Evolutionary conservation across 768 basidiomycete genomes (phyloP).

Genomic region (Lactarius tabidus): DNA sequence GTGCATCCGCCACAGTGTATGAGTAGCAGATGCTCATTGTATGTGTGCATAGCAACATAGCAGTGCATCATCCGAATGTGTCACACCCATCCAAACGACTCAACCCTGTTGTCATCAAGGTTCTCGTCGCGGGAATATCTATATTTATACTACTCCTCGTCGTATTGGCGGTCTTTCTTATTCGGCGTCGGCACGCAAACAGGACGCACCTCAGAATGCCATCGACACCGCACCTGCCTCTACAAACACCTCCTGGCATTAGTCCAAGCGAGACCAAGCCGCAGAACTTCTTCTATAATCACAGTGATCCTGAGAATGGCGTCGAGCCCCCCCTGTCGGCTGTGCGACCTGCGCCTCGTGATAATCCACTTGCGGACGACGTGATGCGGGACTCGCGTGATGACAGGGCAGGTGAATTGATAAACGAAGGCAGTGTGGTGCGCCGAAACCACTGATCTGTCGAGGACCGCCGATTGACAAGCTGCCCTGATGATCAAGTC

Average conservation of each 20-base stretch:
- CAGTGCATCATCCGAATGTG: neutral
- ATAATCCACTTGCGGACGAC: neutral
- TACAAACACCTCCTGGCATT: conserved; percentile 6
- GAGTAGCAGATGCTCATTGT: neutral
- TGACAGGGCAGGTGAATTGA: neutral
- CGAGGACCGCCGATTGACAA: neutral
- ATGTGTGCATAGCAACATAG: neutral
- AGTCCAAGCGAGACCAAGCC: neutral
- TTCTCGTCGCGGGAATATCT: neutral
- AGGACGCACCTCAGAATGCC: neutral
- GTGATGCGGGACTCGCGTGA: neutral
- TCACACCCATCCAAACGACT: neutral
- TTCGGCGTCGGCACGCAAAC: neutral
- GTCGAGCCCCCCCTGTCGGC: too few species aligned
- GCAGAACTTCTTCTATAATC: neutral
- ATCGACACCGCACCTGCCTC: conserved; percentile 8
- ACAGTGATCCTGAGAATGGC: conserved; percentile 5
- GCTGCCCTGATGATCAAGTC: conserved; percentile 5
- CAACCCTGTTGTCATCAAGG: neutral
- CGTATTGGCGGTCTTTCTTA: conserved; percentile 1
- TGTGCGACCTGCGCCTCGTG: neutral
- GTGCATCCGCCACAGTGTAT: neutral
- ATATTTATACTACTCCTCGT: neutral
- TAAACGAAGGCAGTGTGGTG: conserved; percentile 2
- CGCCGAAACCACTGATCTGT: conserved; percentile 7